Evolutionary conservation across 805 yeast genomes (phyloP).

Genomic region (Candida chauliodis): DNA sequence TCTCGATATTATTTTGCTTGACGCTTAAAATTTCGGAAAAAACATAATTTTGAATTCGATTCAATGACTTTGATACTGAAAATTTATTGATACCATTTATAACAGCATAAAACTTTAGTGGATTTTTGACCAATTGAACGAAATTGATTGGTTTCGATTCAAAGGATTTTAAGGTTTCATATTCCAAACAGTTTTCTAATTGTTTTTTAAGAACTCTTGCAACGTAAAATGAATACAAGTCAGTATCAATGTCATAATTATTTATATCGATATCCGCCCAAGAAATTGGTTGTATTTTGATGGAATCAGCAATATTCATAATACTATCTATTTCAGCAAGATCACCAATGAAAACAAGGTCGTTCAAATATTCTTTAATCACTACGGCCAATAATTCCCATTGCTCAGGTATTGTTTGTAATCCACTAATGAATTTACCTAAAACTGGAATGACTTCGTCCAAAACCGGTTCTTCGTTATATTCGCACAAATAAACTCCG

Average conservation of each 20-base stretch:
- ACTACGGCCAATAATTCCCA: conserved; percentile 1
- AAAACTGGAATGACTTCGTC: conserved; percentile 8
- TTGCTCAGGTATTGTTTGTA: background rate
- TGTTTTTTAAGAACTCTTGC: conserved; percentile 16
- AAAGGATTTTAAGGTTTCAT: conserved; percentile 13
- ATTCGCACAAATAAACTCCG: conserved; percentile 30
- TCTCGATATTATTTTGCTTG: conserved; percentile 31
- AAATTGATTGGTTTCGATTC: conserved; percentile 27
- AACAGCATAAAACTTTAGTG: conserved; percentile 26
- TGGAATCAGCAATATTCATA: conserved; percentile 2
- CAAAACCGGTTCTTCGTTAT: background rate
- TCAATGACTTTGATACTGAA: conserved; percentile 37
- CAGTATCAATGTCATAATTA: conserved; percentile 1
- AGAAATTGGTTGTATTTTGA: background rate
- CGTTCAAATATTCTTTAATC: conserved; percentile 18
- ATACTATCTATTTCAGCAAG: background rate
- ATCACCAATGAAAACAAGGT: conserved; percentile 16
- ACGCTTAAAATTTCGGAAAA: conserved; percentile 65
- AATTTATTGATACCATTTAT: conserved; percentile 34
- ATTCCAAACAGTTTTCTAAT: conserved; percentile 15
- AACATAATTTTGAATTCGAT: conserved; percentile 54
- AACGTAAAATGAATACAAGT: conserved; percentile 13
- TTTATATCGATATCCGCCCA: conserved; percentile 2
- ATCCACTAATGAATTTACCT: conserved; percentile 6
- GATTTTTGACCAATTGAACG: conserved; percentile 27